Conservation (phyloP, 2,329 filamentous ascomycete genomes). For the Aspergillus sp. region DNA sequence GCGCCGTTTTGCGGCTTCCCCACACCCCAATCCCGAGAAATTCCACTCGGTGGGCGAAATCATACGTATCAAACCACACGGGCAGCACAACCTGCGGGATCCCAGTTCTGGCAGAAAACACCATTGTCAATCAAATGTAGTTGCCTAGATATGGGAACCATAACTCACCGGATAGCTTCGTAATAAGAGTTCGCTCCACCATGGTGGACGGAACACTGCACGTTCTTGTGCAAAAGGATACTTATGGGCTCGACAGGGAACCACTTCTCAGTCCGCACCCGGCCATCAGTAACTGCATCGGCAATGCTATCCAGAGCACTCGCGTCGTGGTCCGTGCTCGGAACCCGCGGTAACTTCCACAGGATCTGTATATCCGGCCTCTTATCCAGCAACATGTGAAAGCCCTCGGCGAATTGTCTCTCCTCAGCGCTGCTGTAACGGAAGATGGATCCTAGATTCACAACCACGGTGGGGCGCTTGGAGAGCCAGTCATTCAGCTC, state of each 20-base stretch:
- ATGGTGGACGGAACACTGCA: slow-evolving; percentile 46
- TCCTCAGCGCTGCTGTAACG: slow-evolving; percentile 24
- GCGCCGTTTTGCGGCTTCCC: slow-evolving; percentile 35
- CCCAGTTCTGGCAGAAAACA: slow-evolving; percentile 36
- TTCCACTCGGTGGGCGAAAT: slow-evolving; percentile 45
- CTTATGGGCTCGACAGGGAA: slow-evolving; percentile 35
- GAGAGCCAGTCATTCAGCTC: slow-evolving; percentile 41
- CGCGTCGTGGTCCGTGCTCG: not conserved
- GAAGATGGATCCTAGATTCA: slow-evolving; percentile 45
- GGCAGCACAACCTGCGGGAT: slow-evolving; percentile 49
- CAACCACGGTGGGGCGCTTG: slow-evolving; percentile 39
- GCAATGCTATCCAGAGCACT: slow-evolving; percentile 20
- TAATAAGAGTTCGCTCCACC: slow-evolving; percentile 50
- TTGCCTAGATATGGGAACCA: not conserved
- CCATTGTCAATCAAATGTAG: not conserved
- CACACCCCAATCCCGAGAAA: slow-evolving; percentile 43
- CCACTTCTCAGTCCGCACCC: slow-evolving; percentile 42
- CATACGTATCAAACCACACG: slow-evolving; percentile 47
- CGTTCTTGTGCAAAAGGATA: slow-evolving; percentile 34
- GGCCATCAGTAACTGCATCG: slow-evolving; percentile 22
- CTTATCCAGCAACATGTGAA: slow-evolving; percentile 33
- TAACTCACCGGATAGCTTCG: slow-evolving; percentile 44
- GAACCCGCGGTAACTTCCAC: slow-evolving; percentile 29
- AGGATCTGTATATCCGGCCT: slow-evolving; percentile 28
- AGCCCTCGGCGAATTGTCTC: slow-evolving; percentile 35